These are phyloP conservation scores for Nematodospora valgi DNA, from an alignment of 805 yeast species.

Conservation along the genomic window DNA sequence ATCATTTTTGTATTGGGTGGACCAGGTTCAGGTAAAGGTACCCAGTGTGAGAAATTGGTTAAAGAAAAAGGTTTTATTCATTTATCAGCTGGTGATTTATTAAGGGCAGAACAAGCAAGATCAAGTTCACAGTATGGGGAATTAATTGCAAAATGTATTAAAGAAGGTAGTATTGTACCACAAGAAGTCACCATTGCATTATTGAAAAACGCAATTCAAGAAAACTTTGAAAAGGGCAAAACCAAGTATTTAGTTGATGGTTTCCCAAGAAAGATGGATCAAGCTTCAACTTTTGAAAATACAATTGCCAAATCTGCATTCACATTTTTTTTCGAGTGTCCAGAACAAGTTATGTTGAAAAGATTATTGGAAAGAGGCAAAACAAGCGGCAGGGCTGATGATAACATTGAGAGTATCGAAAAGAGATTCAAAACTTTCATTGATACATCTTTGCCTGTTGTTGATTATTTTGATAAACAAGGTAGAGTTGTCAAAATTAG, in stretches of 20 bases:
- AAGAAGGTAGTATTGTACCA: constrained; percentile 89
- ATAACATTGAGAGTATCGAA: constrained; percentile 83
- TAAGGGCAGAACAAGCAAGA: constrained; percentile 88
- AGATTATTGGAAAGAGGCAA: constrained; percentile 88
- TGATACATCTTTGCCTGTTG: constrained; percentile 92
- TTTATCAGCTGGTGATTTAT: constrained; percentile 92
- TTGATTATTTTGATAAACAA: constrained; percentile 72
- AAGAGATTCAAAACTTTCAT: constrained; percentile 84
- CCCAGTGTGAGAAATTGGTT: constrained; percentile 88
- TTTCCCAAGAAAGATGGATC: constrained; percentile 98
- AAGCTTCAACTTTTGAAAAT: constrained; percentile 89
- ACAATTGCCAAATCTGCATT: constrained; percentile 65
- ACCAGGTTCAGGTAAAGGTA: constrained; percentile 97
- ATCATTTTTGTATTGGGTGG: constrained; percentile 94
- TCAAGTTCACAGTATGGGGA: constrained; percentile 81
- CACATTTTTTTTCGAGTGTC: constrained; percentile 77
- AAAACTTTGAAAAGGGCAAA: constrained; percentile 44
- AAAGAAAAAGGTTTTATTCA: constrained; percentile 79
- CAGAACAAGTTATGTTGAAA: constrained; percentile 76
- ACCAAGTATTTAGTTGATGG: constrained; percentile 85
- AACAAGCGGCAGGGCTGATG: constrained; percentile 93
- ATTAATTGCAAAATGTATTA: constrained; percentile 77
- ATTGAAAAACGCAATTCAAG: constrained; percentile 73
- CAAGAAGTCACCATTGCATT: constrained; percentile 86
- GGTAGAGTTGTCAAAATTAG: constrained; percentile 72